Base-by-base conservation (phyloP, 148 eudicot species). In the Persicaria tinctoria region DNA sequence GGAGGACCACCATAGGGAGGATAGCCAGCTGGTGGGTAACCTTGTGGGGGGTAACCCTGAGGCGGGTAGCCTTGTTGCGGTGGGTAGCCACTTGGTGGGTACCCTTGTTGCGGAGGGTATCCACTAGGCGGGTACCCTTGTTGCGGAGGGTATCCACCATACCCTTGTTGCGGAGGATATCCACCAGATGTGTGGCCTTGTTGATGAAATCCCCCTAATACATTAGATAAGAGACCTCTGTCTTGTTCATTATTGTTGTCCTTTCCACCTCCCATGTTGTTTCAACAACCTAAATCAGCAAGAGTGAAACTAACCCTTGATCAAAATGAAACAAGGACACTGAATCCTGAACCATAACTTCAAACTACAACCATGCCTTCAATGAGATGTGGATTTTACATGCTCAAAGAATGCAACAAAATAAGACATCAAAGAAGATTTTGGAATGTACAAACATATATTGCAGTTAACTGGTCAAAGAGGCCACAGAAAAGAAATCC, bases 201-300 rank as follows among this genome's bases (percentile, higher is more conserved):
- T 0, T 78, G 82, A 46, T 18, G 47, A 12, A 66, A 47, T 6
- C 70, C 70, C 6, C 70, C 70, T 38, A 66, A 5, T 44, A 66
- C 70, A 66, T 80, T 80, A 62, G 90, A 83, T 62, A 88, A 83
- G 16, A 87, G 81, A 68, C 97, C 97, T 83, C 74, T 88, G 75
- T 88, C 91, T 73, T 84, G 79, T 13, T 82, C 87, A 51, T 82
- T 84, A 10, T 86, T 83, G 10, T 79, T 78, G 83, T 92, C 89
- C 70, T 83, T 84, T 70, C 90, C 90, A 68, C 90, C 93, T 62
- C 91, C 96, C 97, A 90, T 90, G 70, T n/a, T 75, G 68, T 55
- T 46, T 51, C 41, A 71, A 72, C 10, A 74, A 16, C 53, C 75
- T 3, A 13, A 77, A 18, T 16, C 74, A 66, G 48, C n/a, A 47